Evolutionary conservation across 2,329 filamentous ascomycete species (phyloP).

Genomic region (Raffaelea ambrosiae): DNA sequence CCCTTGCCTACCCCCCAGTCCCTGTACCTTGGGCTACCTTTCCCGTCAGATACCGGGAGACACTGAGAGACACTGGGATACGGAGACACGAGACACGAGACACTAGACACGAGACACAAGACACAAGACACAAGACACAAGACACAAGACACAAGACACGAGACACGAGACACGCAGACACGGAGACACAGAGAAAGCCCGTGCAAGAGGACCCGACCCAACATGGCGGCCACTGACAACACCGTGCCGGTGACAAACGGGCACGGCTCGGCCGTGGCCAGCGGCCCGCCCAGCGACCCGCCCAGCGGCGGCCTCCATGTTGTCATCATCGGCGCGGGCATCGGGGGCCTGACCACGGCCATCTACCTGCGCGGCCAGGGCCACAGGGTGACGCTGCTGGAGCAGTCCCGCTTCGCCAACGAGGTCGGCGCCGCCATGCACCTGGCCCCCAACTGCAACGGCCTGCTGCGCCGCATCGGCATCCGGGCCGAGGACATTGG

Average conservation of each 20-base stretch:
- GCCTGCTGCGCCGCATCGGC: conserved; percentile 36
- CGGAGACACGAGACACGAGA: no score
- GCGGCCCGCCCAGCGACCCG: no score
- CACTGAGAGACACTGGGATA: no score
- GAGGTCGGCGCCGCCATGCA: conserved; percentile 48
- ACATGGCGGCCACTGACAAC: no score
- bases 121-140: not conserved
- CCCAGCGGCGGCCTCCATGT: conserved; percentile 1
- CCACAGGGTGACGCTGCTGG: conserved; percentile 36
- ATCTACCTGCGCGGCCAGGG: conserved; percentile 44
- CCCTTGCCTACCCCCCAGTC: no score
- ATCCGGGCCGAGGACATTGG: conserved; percentile 28
- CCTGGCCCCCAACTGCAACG: conserved; percentile 50
- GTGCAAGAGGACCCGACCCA: no score
- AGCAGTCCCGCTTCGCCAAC: conserved; percentile 46
- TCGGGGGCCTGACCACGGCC: conserved; percentile 43
- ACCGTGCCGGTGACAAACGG: not conserved
- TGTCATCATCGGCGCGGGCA: conserved; percentile 25
- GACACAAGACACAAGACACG: no score
- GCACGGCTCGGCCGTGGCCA: not conserved
- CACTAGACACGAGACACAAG: no score
- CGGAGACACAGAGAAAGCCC: no score
- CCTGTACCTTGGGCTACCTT: no score
- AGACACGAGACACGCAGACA: no score
- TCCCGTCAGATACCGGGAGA: no score